Evolutionary conservation across 345 rosid species (phyloP), one percentile per base, ranked within the genome.

Genomic region (Syzygium aromaticum): DNA sequence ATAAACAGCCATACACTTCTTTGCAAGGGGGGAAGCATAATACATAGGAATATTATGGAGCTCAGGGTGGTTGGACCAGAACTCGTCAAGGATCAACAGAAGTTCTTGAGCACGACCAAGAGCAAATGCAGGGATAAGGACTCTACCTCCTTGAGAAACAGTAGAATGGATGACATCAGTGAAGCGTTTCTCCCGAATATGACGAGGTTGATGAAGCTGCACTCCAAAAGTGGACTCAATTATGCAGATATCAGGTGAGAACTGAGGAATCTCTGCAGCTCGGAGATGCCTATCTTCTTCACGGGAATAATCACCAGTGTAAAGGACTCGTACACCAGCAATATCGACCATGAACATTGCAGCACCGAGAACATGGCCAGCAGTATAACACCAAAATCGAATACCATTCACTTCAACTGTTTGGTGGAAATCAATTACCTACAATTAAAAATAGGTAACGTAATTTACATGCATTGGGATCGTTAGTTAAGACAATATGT

Each of bases 291-390:
- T 89, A 89, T 96, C 98, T 92, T 97, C 99, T 91, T 96, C 98
- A 23, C 98, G 95, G 54, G 99, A 97, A 86, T 97, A 97, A 73
- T 97, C 99, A 59, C 99, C 99, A 33, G 98, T 96, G 87, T 97
- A 97, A 86, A 97, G 98, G 83, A 95, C 93, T 84, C 98, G 95
- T 33, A 97, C 98, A 88, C 98, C 95, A 12, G 99, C 98, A 87
- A 97, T 92, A 88, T 97, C 98, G 49, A 96, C 99, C 98, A 97
- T 97, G 88, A 97, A 97, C 99, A 96, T 97, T 67, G 98, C 98
- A 90, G 99, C 99, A 86, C 99, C 99, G 86, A 97, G 98, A 77
- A 97, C 98, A 88, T 97, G 98, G 84, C 99, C 99, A 87, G 99
- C 99, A 38, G 99, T 95, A 88, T 97, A 97, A 89, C 99, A 97